A percentile compares a stretch with the other conserved stretches of the same genome.
These are phyloP conservation scores for Helicostylum pulchrum DNA, from an alignment of 192 early-diverging fungal genomes.

Conservation along the genomic window DNA sequence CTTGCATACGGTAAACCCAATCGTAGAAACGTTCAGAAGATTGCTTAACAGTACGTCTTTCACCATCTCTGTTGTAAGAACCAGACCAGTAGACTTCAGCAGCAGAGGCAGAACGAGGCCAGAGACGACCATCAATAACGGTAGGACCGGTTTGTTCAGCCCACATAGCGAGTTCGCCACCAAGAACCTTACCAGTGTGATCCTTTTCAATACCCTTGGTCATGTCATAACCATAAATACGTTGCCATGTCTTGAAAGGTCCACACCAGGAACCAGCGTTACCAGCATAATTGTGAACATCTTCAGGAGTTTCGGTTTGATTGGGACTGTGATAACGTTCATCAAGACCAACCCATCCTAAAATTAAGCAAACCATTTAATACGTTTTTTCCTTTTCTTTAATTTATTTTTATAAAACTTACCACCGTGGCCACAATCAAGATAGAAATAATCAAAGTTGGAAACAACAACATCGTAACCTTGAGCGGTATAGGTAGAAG, in stretches of 20 bases:
- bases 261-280: slow-evolving; percentile 67
- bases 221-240: slow-evolving; percentile 65
- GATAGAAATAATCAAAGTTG: slow-evolving; percentile 61
- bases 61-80: slow-evolving; percentile 44
- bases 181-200: slow-evolving; percentile 54
- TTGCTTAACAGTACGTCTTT: slow-evolving; percentile 35
- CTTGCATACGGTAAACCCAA: slow-evolving; percentile 64
- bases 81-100: slow-evolving; percentile 73
- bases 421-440: slow-evolving; percentile 71
- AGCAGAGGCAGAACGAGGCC: slow-evolving; percentile 66
- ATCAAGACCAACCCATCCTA: slow-evolving; percentile 61
- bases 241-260: slow-evolving; percentile 74
- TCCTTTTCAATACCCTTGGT: slow-evolving; percentile 49
- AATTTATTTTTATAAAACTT: not conserved
- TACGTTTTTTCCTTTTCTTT: too few relatives aligned
- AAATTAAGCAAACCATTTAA: not conserved
- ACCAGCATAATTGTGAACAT: slow-evolving; percentile 41
- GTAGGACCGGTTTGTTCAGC: slow-evolving; percentile 61
- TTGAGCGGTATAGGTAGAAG: slow-evolving; percentile 49
- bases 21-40: slow-evolving; percentile 56
- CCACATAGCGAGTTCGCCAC: slow-evolving; percentile 70
- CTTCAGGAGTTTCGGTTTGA: slow-evolving; percentile 24
- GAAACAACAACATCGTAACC: slow-evolving; percentile 66
- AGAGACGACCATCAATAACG: slow-evolving; percentile 59
- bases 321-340: slow-evolving; percentile 45